phyloP scores from a whole-genome alignment of 495 filamentous ascomycete species.

The Glonium stellatum region DNA sequence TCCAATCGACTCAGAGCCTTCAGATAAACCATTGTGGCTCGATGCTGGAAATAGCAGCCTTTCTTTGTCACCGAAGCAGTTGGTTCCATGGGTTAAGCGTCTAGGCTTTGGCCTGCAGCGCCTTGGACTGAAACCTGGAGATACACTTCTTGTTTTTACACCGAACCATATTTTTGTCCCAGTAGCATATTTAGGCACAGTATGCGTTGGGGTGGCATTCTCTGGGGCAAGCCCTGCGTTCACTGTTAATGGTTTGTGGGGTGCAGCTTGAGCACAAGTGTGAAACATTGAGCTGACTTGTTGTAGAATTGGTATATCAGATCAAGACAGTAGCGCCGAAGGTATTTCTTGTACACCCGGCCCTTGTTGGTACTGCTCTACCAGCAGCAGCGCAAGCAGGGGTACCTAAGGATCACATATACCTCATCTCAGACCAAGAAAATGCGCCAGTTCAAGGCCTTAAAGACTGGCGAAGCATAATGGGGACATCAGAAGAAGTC shows the following conservation, averaged over 20 bases:
- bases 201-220: slow-evolving; percentile 2
- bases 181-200: slow-evolving; percentile 1
- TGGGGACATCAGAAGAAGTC: not conserved
- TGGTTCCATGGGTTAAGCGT: slow-evolving; percentile 2
- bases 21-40: not conserved
- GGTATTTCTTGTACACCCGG: not conserved
- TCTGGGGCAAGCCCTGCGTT: slow-evolving; percentile 3
- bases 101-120: not conserved
- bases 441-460: not conserved
- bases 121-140: not conserved
- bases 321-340: not conserved
- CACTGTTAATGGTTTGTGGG: slow-evolving; percentile 7
- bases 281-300: not conserved
- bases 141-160: not conserved
- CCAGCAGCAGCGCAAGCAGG: not conserved
- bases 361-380: not conserved
- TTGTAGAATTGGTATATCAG: not conserved
- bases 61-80: slow-evolving; percentile 9
- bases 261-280: not conserved
- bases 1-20: not conserved
- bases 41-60: not conserved
- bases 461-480: slow-evolving; percentile 4
- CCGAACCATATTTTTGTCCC: slow-evolving; percentile 5
- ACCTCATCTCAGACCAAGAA: not conserved
- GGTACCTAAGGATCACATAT: not conserved